Evolutionary conservation across 352 stramenopile species (phyloP).

Genomic region (Globisporangium polare): DNA sequence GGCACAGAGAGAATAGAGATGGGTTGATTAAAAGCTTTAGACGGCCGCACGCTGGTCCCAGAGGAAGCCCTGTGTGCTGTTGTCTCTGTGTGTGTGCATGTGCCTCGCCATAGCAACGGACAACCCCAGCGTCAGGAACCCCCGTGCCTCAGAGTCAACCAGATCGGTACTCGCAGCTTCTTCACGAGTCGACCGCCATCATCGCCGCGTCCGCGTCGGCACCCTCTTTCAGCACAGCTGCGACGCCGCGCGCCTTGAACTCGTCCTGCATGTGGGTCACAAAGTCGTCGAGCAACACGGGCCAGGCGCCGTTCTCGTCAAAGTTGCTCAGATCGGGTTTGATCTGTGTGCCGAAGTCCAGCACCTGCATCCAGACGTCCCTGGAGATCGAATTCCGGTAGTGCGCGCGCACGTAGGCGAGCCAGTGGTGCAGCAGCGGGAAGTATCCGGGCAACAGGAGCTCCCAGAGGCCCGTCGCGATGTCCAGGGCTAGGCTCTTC

Average conservation of each 20-base stretch:
- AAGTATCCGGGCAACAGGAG: conserved; percentile 67
- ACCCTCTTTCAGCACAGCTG: conserved; percentile 41
- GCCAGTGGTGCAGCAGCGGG: conserved; percentile 58
- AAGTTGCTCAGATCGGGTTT: conserved; percentile 74
- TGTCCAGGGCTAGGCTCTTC: conserved; percentile 73
- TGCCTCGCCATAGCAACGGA: background rate
- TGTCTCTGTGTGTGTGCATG: background rate
- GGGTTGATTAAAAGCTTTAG: background rate
- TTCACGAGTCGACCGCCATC: conserved; percentile 48
- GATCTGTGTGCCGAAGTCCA: conserved; percentile 81
- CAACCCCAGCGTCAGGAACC: background rate
- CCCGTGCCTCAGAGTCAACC: background rate
- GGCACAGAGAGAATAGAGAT: background rate
- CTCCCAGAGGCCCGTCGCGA: conserved; percentile 71
- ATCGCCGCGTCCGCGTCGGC: conserved; percentile 16
- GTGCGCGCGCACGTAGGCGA: conserved; percentile 59
- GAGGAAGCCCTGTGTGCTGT: background rate
- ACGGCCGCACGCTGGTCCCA: background rate
- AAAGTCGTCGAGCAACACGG: conserved; percentile 85
- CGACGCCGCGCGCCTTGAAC: conserved; percentile 37
- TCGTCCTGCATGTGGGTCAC: conserved; percentile 59
- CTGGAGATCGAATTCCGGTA: conserved; percentile 79
- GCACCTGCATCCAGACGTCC: conserved; percentile 82
- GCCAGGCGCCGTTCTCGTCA: conserved; percentile 85
- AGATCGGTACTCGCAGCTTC: background rate